These are phyloP conservation scores for Scolecobasidium constrictum DNA, from an alignment of 2,329 filamentous ascomycete genomes.

Conservation along the genomic window DNA sequence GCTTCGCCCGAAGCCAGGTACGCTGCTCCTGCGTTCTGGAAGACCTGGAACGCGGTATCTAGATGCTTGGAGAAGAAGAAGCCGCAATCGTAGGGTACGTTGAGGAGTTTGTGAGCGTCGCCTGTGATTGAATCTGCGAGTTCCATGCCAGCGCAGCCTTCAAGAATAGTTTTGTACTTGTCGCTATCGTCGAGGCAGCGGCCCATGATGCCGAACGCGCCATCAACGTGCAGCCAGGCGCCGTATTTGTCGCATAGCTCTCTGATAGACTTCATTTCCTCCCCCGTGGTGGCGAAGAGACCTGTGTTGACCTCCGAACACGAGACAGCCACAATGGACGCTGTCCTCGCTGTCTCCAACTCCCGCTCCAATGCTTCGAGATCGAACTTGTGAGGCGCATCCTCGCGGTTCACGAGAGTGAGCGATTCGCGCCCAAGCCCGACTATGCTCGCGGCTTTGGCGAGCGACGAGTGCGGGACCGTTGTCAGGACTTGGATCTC, in stretches of 20 bases:
- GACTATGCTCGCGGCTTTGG: conserved; percentile 72
- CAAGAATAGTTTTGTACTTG: conserved; percentile 38
- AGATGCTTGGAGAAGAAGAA: conserved; percentile 70
- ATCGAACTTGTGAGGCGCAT: conserved; percentile 60
- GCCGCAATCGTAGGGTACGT: conserved; percentile 90
- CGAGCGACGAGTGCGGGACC: conserved; percentile 71
- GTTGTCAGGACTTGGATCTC: conserved; percentile 71
- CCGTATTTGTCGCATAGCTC: conserved; percentile 59
- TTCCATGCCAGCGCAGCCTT: conserved; percentile 54
- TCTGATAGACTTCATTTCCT: conserved; percentile 53
- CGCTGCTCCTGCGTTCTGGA: conserved; percentile 74
- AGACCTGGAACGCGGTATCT: conserved; percentile 50
- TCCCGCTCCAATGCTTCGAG: conserved; percentile 51
- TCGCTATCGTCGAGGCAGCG: conserved; percentile 40
- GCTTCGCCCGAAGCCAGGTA: conserved; percentile 49
- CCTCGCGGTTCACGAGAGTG: conserved; percentile 43
- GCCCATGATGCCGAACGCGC: conserved; percentile 79
- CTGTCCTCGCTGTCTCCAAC: conserved; percentile 43
- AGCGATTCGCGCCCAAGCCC: conserved; percentile 65
- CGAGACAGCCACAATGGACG: conserved; percentile 70
- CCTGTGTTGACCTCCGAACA: conserved; percentile 89
- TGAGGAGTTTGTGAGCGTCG: conserved; percentile 86
- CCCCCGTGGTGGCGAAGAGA: conserved; percentile 54
- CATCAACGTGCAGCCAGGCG: conserved; percentile 86
- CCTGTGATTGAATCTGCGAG: conserved; percentile 79